These are phyloP conservation scores for Nannochloropsis salina DNA, from an alignment of 108 stramenopile species.

Conservation along the genomic window DNA sequence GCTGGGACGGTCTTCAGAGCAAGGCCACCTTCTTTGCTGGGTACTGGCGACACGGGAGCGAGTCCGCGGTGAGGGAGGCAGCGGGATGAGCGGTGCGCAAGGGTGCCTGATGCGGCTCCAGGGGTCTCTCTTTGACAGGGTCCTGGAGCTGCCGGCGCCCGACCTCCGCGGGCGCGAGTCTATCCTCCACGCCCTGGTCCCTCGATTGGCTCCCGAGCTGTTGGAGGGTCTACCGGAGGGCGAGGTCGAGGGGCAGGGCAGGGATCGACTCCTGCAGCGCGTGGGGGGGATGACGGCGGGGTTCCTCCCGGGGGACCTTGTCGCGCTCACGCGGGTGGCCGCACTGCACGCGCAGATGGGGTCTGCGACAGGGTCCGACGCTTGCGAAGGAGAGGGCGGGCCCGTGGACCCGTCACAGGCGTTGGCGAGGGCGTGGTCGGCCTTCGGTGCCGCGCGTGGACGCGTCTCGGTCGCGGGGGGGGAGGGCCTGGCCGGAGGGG, in stretches of 20 bases:
- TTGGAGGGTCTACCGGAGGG: background rate
- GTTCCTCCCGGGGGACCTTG: background rate
- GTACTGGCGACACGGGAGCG: background rate
- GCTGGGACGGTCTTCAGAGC: background rate
- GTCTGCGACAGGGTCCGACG: background rate
- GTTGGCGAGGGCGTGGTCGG: background rate
- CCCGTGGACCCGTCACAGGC: background rate
- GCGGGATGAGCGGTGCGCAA: background rate
- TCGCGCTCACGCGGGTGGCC: background rate
- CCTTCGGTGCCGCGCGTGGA: background rate
- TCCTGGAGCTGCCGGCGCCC: background rate
- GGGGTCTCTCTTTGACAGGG: background rate
- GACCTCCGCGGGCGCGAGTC: background rate
- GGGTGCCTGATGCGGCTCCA: background rate
- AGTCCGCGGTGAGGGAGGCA: background rate
- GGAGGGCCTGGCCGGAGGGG: background rate
- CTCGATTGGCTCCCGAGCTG: background rate
- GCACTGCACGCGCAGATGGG: background rate
- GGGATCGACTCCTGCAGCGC: background rate
- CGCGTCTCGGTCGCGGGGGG: background rate
- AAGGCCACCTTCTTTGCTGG: conserved; percentile 8
- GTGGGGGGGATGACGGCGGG: background rate
- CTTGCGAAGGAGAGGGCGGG: background rate
- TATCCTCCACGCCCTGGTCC: background rate
- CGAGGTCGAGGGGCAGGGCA: background rate